Conservation (phyloP, 2,329 filamentous ascomycete species). For the Zasmidium citrigriseum region DNA sequence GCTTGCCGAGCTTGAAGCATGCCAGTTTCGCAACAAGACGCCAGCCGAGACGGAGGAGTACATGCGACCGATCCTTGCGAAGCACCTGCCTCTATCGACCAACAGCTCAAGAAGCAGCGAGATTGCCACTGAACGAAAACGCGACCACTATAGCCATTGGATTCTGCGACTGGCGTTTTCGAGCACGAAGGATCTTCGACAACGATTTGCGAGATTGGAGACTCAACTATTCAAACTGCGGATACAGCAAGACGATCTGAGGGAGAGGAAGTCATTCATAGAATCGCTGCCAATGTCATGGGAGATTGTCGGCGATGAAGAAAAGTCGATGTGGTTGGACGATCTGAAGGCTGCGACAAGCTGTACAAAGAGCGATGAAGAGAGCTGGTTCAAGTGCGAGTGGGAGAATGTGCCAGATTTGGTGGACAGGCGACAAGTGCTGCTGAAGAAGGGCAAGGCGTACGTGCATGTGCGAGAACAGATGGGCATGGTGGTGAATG, state of each 20-base stretch:
- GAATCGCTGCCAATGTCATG: conserved; percentile 77
- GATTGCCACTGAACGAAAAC: conserved; percentile 74
- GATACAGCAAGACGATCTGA: conserved; percentile 72
- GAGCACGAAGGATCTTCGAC: conserved; percentile 83
- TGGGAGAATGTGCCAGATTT: conserved; percentile 92
- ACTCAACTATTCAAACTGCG: conserved; percentile 85
- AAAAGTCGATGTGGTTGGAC: conserved; percentile 67
- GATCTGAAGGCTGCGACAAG: conserved; percentile 63
- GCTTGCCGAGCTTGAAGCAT: conserved; percentile 86
- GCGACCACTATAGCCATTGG: conserved; percentile 97
- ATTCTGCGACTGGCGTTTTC: conserved; percentile 93
- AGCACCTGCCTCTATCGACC: conserved; percentile 77
- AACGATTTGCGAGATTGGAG: conserved; percentile 83
- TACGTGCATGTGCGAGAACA: conserved; percentile 89
- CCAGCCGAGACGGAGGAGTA: conserved; percentile 78
- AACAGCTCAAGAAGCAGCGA: conserved; percentile 65
- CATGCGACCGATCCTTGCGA: conserved; percentile 83
- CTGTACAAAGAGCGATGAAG: conserved; percentile 65
- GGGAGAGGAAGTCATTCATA: conserved; percentile 76
- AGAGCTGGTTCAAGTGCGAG: conserved; percentile 93
- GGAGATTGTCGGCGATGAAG: conserved; percentile 77
- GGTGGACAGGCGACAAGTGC: conserved; percentile 75
- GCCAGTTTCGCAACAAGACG: conserved; percentile 88
- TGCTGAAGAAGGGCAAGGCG: conserved; percentile 78
- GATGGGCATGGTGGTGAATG: conserved; percentile 81